Evolutionary conservation across 768 basidiomycete genomes (phyloP).

Genomic region (Suillus bovinus): DNA sequence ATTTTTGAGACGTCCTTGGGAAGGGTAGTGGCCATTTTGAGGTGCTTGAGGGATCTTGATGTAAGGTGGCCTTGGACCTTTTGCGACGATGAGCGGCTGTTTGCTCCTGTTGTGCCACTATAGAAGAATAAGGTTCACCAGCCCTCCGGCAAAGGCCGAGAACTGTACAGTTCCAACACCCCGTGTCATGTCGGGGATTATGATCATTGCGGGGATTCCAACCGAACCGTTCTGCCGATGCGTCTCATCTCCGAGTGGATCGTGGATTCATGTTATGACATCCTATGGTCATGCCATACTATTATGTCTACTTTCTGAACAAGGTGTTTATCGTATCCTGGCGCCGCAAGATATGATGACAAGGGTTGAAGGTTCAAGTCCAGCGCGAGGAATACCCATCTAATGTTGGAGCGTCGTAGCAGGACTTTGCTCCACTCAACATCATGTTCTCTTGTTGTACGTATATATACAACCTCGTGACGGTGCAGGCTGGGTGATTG

Average conservation of each 20-base stretch:
- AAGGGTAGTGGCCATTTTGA: conserved; percentile 73
- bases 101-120: conserved; percentile 20
- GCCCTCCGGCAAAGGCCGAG: conserved; percentile 22
- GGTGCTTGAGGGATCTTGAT: conserved; percentile 35
- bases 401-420: background rate
- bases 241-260: background rate
- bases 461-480: background rate
- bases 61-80: conserved; percentile 18
- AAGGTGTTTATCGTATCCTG: no score
- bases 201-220: background rate
- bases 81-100: conserved; percentile 26
- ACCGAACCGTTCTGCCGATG: background rate
- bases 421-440: background rate
- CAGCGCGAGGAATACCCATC: background rate
- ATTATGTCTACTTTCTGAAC: no score
- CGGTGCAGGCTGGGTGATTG: background rate
- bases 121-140: conserved; percentile 26
- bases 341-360: background rate
- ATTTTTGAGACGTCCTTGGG: conserved; percentile 82
- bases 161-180: conserved; percentile 29
- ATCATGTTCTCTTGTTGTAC: background rate
- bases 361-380: background rate
- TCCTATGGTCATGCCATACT: no score
- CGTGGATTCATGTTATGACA: background rate
- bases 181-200: background rate